Evolutionary conservation across 192 early-diverging fungal genomes (phyloP), one percentile per base, ranked within the genome.

Genomic region (Umbelopsis ramanniana): DNA sequence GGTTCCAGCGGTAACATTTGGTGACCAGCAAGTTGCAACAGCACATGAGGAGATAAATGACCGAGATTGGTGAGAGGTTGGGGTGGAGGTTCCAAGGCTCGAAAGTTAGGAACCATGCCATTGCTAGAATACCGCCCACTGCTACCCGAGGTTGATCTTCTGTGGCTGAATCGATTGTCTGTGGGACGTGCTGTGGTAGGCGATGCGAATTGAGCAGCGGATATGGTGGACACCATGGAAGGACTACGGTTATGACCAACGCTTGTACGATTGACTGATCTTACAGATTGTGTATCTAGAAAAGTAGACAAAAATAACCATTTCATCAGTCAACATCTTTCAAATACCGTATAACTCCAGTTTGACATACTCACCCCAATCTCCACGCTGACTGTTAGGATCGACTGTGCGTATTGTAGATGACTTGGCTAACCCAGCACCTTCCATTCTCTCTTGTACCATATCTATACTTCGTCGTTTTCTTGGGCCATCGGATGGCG

Each of bases 1-100:
- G 83, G 81, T 52, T 88, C 81, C 15, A 88, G 78, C 2, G 87
- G 87, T 46, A 81, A 72, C 75, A 84, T 84, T 60, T 88, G 87
- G 43, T 74, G 75, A 29, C 87, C 87, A 4, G 83, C 83, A 24
- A 88, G 45, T 29, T 67, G 53, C 24, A 79, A 0, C 24, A 81
- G 29, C 37, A 60, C 68, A 12, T 74, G 46, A 21, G 75, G 66
- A 4, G 60, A 46, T 5, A 74, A 67, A 24, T 81, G 67, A 23
- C 73, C 68, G 2, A 71, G 26, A 21, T 29, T 52, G 63, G 77
- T 24, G 21, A 53, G 26, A 11, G 79, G 71, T 8, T 67, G 19
- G 4, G 70, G 75, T 11, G 69, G 54, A 45, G 79, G 75, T 38
- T 81, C 79, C 47, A 80, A 71, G 3, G 79, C 72, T 52, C 75